Evolutionary conservation across 2,329 filamentous ascomycete species (phyloP).

Genomic region (Fusarium temperatum): DNA sequence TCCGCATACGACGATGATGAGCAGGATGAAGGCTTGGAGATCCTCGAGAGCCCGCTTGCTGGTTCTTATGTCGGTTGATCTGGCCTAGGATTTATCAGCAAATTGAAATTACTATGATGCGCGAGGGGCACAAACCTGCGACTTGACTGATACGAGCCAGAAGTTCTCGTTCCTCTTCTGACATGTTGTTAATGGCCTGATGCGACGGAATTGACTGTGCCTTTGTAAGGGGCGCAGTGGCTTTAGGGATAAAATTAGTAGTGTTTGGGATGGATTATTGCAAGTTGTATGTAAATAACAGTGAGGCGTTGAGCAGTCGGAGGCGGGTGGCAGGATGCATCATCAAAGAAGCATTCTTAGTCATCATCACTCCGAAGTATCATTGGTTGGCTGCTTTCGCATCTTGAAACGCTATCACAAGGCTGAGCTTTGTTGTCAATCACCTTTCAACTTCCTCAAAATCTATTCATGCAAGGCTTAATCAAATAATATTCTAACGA

Average conservation of each 20-base stretch:
- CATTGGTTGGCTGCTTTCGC: constrained; percentile 26
- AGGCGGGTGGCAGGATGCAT: constrained; percentile 27
- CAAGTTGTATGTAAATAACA: background rate
- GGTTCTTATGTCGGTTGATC: constrained; percentile 82
- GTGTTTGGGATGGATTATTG: constrained; percentile 2
- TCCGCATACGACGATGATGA: constrained; percentile 50
- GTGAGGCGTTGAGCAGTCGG: background rate
- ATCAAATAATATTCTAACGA: background rate
- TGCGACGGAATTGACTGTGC: background rate
- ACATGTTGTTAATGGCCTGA: constrained; percentile 46
- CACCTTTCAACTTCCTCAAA: background rate
- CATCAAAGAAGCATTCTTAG: constrained; percentile 33
- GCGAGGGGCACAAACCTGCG: constrained; percentile 52
- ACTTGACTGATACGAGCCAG: constrained; percentile 63
- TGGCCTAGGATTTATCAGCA: constrained; percentile 63
- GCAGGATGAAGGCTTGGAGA: constrained; percentile 40
- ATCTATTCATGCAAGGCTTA: background rate
- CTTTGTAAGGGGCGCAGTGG: background rate
- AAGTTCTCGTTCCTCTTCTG: constrained; percentile 61
- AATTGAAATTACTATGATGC: constrained; percentile 12
- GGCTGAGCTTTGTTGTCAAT: constrained; percentile 32
- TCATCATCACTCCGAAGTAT: constrained; percentile 23
- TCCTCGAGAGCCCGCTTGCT: constrained; percentile 57
- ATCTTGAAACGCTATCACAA: constrained; percentile 26
- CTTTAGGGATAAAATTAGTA: background rate